Conservation (phyloP, 768 basidiomycete genomes). For the Panaeolus papilionaceus region DNA sequence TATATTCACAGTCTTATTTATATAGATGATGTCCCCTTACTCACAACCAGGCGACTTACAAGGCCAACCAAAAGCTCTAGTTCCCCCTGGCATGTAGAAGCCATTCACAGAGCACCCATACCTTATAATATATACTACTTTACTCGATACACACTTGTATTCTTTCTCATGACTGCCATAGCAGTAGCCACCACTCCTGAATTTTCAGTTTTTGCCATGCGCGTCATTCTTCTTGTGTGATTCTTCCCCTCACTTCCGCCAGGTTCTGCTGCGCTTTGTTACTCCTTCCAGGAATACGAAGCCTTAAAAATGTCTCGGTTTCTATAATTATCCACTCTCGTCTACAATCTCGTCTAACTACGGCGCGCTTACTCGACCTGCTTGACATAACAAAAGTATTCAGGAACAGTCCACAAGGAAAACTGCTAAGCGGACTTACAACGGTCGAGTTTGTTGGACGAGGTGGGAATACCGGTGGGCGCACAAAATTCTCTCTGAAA, state of each 20-base stretch:
- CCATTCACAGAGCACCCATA: constrained; percentile 18
- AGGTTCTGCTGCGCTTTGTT: constrained; percentile 1
- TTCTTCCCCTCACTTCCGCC: constrained; percentile 19
- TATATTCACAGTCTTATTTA: constrained; percentile 21
- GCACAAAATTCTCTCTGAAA: constrained; percentile 66
- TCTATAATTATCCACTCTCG: constrained; percentile 9
- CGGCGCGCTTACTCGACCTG: constrained; percentile 14
- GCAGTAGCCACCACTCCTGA: constrained; percentile 26
- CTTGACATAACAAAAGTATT: constrained; percentile 1
- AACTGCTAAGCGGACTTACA: constrained; percentile 36
- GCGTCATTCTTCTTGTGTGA: constrained; percentile 27
- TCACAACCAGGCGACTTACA: constrained; percentile 44
- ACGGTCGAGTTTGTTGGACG: constrained; percentile 38
- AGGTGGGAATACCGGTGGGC: constrained; percentile 69
- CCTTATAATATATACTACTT: constrained; percentile 26
- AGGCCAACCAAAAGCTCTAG: constrained; percentile 61
- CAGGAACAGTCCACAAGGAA: constrained; percentile 10
- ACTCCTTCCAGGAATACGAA: neutral
- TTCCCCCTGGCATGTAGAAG: constrained; percentile 85
- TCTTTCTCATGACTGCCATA: constrained; percentile 32
- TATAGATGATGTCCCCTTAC: constrained; percentile 77
- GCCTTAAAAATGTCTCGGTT: constrained; percentile 7
- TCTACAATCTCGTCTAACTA: constrained; percentile 12
- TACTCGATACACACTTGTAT: constrained; percentile 27
- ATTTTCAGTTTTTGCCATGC: constrained; percentile 26